Conservation (phyloP, 2,329 filamentous ascomycete species). For the Sporothrix schenckii region DNA sequence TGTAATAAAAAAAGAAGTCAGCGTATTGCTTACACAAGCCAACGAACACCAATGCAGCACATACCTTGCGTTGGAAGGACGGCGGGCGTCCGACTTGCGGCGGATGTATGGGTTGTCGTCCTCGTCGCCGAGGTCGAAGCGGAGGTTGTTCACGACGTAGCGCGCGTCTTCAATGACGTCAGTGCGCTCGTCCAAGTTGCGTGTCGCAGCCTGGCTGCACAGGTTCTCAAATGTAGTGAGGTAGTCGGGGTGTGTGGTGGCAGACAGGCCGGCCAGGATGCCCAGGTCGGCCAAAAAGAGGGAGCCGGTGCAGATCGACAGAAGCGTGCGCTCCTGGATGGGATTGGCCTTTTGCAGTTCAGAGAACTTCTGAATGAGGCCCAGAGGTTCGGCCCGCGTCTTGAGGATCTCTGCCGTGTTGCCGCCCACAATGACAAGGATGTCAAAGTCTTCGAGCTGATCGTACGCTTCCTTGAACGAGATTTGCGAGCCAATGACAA, state of each 20-base stretch:
- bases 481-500: constrained; percentile 73
- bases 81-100: constrained; percentile 69
- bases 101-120: constrained; percentile 84
- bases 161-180: constrained; percentile 79
- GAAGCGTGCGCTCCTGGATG: constrained; percentile 75
- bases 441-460: constrained; percentile 73
- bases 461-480: constrained; percentile 78
- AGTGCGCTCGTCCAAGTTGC: constrained; percentile 73
- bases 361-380: constrained; percentile 73
- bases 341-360: constrained; percentile 80
- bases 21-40: background rate
- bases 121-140: constrained; percentile 79
- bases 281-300: constrained; percentile 77
- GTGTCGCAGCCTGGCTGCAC: constrained; percentile 72
- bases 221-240: constrained; percentile 80
- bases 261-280: constrained; percentile 75
- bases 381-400: constrained; percentile 67
- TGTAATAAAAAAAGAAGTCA: constrained; percentile 39
- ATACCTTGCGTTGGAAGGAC: constrained; percentile 63
- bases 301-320: constrained; percentile 78
- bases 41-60: no score
- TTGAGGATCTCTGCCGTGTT: constrained; percentile 66
- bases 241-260: constrained; percentile 80
- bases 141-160: constrained; percentile 89
- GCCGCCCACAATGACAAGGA: constrained; percentile 77